These are phyloP conservation scores for Clohesyomyces aquaticus DNA, from an alignment of 495 filamentous ascomycete species.

Conservation along the genomic window DNA sequence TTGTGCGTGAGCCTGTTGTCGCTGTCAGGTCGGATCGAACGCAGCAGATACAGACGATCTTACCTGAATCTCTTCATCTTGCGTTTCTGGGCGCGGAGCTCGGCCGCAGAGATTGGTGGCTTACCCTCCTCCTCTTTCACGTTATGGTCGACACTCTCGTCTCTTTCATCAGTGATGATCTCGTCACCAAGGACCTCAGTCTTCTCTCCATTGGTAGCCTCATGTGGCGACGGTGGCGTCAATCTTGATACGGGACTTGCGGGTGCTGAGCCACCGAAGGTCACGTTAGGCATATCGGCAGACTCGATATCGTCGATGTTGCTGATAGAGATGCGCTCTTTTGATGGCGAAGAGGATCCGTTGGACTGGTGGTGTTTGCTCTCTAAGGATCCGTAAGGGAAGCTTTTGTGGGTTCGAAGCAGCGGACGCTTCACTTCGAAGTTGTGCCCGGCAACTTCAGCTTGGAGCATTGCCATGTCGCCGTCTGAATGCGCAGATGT, in stretches of 20 bases:
- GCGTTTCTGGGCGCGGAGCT: conserved; percentile 76
- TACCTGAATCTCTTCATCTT: conserved; percentile 97
- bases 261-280: conserved; percentile 45
- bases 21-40: conserved; percentile 10
- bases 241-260: conserved; percentile 47
- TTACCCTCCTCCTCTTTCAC: conserved; percentile 54
- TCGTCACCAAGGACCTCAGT: conserved; percentile 45
- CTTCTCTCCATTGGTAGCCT: conserved; percentile 40
- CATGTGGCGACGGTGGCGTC: conserved; percentile 43
- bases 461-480: conserved; percentile 42
- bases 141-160: conserved; percentile 50
- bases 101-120: conserved; percentile 66
- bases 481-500: conserved; percentile 35
- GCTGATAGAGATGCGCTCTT: conserved; percentile 41
- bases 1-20: conserved; percentile 84
- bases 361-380: conserved; percentile 36
- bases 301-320: conserved; percentile 40
- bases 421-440: conserved; percentile 40
- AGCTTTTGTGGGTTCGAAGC: conserved; percentile 48
- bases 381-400: conserved; percentile 44
- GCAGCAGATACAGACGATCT: conserved; percentile 30
- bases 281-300: conserved; percentile 33
- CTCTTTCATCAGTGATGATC: conserved; percentile 53
- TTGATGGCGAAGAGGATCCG: conserved; percentile 32
- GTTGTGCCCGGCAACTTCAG: conserved; percentile 35